Base-by-base conservation (phyloP, 2,329 filamentous ascomycete species). In the Colletotrichum eleusines region DNA sequence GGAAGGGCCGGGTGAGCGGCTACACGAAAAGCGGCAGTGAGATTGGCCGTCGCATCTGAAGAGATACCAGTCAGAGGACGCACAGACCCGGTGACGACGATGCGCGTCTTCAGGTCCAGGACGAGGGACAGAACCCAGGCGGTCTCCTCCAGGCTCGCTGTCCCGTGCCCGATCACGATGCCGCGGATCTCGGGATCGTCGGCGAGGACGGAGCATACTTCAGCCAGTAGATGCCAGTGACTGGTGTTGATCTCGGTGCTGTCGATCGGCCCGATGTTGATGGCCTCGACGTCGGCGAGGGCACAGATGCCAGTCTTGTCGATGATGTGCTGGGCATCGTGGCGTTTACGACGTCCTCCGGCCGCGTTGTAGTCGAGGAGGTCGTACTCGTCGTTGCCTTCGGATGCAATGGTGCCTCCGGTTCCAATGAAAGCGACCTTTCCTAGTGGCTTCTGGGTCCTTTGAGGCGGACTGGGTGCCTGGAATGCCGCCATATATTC, bases 71-170 rank as follows among this genome's bases (percentile, higher is more conserved):
- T 66, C 6, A 69, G 31, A 0, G 67, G 67, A 16, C 62, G 35
- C 48, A 69, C 54, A 5, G 62, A 60, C 3, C 67, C 67, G 4
- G 67, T 69, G 14, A 69, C 16, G 26, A 69, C 50, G 5, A 69
- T 33, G 5, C 55, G 67, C 1, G 50, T 42, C 3, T 16, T 23
- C 20, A 55, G 18, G 26, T n/a, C 7, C 18, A 66, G 26, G 20
- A 66, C 48, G 5, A 69, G 40, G 5, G 48, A 69, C 11, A 69
- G 44, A 18, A 46, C 16, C 62, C 63, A 69, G 3, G 62, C 63
- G 5, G 67, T 69, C 26, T 69, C 67, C 18, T 69, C 67, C 4
- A 69, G 63, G 38, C 38, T 69, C 14, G 67, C 67, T 18, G 67
- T 69, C 16, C 67, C 67, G 14, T 69, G 67, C 14, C 54, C 63